Conservation (phyloP, 352 stramenopile genomes). For the Phytopythium chamaehyphon region DNA sequence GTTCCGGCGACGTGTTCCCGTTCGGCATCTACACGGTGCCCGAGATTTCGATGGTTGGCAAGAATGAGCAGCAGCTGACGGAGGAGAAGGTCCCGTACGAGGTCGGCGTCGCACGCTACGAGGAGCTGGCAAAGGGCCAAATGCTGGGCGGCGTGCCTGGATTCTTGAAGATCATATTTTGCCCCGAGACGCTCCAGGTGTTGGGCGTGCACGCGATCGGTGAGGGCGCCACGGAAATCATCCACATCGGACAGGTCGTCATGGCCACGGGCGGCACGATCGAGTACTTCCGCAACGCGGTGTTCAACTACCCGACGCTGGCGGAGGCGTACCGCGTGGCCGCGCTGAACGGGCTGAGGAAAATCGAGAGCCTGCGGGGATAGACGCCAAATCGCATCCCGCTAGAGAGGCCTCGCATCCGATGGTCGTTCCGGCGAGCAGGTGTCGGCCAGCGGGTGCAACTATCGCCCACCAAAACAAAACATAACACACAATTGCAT, state of each 20-base stretch:
- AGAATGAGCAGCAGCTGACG: conserved; percentile 87
- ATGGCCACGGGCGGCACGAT: conserved; percentile 83
- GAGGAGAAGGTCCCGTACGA: conserved; percentile 73
- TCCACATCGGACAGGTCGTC: conserved; percentile 87
- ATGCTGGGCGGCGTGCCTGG: conserved; percentile 79
- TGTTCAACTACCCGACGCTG: conserved; percentile 92
- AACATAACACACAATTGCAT: too few relatives aligned
- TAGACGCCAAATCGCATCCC: conserved; percentile 6
- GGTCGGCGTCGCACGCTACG: conserved; percentile 72
- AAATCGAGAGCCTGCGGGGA: conserved; percentile 51
- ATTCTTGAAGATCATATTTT: conserved; percentile 87
- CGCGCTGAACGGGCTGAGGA: conserved; percentile 69
- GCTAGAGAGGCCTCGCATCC: too few relatives aligned
- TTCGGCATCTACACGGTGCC: conserved; percentile 88
- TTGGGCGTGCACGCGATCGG: conserved; percentile 82
- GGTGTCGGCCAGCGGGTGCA: too few relatives aligned
- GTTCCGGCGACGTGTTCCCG: conserved; percentile 81
- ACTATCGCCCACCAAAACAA: too few relatives aligned
- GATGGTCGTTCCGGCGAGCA: too few relatives aligned
- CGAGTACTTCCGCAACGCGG: conserved; percentile 88
- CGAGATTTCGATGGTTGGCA: conserved; percentile 88
- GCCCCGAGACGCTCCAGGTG: conserved; percentile 64
- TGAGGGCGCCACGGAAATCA: conserved; percentile 87
- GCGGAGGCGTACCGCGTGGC: conserved; percentile 84
- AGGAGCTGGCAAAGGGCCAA: conserved; percentile 82